Percentiles rank a stretch among this genome's conserved stretches.
phyloP scores from a whole-genome alignment of 306 rosid genomes.

The Vicia villosa region DNA sequence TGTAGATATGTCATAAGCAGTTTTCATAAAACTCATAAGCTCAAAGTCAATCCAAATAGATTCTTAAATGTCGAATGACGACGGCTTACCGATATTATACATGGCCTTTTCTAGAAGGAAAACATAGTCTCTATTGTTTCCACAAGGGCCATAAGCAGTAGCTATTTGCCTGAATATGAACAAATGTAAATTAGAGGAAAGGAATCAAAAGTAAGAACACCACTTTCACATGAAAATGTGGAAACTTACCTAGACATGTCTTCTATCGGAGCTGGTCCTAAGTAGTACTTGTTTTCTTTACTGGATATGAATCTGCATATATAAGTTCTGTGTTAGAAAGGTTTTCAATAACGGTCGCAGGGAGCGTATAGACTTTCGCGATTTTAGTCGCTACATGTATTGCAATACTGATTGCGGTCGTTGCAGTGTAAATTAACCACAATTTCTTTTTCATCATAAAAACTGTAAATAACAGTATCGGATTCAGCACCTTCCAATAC shows the following conservation, averaged over 20 bases:
- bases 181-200: conserved; percentile 8
- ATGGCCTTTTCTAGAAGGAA: conserved; percentile 82
- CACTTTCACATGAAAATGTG: neutral
- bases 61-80: no score
- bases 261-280: conserved; percentile 86
- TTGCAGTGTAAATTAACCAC: no score
- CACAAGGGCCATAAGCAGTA: conserved; percentile 84
- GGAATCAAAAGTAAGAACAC: neutral
- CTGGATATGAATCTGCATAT: conserved; percentile 81
- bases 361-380: no score
- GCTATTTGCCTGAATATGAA: conserved; percentile 79
- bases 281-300: conserved; percentile 77
- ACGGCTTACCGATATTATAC: conserved; percentile 68
- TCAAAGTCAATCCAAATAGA: neutral
- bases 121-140: conserved; percentile 81
- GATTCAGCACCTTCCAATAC: neutral
- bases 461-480: neutral
- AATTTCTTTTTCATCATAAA: no score
- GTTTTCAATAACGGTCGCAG: neutral
- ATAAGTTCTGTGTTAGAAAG: neutral
- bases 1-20: neutral
- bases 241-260: conserved; percentile 77
- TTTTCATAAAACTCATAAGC: neutral
- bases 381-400: no score
- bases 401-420: no score